Evolutionary conservation across 2,329 filamentous ascomycete genomes (phyloP).

Genomic region (Sarocladium oryzae): DNA sequence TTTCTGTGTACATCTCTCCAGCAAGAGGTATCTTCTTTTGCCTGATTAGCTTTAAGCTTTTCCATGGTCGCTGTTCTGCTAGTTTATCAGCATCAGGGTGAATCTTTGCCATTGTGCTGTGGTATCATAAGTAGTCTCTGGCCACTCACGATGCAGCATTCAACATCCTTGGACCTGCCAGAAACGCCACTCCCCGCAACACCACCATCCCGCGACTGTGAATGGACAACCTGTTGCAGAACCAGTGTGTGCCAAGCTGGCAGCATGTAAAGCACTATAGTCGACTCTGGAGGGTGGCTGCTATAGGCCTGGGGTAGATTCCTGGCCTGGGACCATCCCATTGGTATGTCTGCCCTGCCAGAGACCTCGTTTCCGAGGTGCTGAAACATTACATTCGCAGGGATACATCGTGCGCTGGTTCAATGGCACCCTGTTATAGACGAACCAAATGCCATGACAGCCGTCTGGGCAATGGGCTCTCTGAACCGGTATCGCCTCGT

Average conservation of each 20-base stretch:
- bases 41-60: too few relatives aligned
- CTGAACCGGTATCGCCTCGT: not conserved
- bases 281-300: not conserved
- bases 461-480: not conserved
- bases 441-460: not conserved
- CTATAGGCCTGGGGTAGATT: not conserved
- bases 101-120: too few relatives aligned
- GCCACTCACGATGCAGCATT: too few relatives aligned
- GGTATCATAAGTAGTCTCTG: too few relatives aligned
- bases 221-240: not conserved
- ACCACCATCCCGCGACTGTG: not conserved
- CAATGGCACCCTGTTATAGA: not conserved
- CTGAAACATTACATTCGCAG: not conserved
- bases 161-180: not conserved
- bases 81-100: too few relatives aligned
- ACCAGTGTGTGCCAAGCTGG: slow-evolving; percentile 7
- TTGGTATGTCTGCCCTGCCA: not conserved
- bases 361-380: not conserved
- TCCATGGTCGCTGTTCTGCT: too few relatives aligned
- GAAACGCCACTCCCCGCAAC: not conserved
- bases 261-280: not conserved
- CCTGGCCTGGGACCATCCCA: not conserved
- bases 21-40: too few relatives aligned
- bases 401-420: not conserved
- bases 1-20: too few relatives aligned